Conservation (phyloP, 2,329 filamentous ascomycete species). For the Trichoderma endophyticum region DNA sequence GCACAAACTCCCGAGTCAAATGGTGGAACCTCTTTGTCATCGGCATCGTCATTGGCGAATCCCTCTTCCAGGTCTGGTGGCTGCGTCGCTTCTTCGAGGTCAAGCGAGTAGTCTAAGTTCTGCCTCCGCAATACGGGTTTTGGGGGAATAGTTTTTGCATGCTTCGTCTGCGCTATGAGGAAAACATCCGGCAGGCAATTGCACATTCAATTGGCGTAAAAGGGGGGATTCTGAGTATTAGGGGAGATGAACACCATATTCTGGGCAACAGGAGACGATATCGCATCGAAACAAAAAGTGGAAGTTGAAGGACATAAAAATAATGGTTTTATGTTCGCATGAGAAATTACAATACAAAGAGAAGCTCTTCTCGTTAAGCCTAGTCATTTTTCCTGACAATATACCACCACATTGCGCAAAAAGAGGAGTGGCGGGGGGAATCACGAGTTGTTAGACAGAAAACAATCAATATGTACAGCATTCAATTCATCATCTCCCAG, state of each 20-base stretch:
- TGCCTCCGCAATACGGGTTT: neutral
- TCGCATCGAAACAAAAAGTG: neutral
- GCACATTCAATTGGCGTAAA: conserved; percentile 24
- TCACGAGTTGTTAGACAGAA: neutral
- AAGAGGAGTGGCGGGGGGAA: neutral
- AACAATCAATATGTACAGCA: conserved; percentile 1
- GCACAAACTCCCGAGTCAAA: conserved; percentile 95
- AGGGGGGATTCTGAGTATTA: conserved; percentile 11
- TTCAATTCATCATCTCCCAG: conserved; percentile 11
- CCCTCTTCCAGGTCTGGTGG: conserved; percentile 99
- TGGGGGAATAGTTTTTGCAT: neutral
- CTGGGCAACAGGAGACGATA: neutral
- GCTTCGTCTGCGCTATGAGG: neutral
- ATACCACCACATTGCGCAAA: neutral
- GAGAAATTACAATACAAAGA: conserved; percentile 2
- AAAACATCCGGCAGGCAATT: neutral
- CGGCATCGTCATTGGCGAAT: conserved; percentile 81
- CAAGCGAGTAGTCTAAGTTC: conserved; percentile 58
- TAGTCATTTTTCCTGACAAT: neutral
- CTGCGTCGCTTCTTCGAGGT: conserved; percentile 96
- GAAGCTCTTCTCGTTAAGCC: neutral
- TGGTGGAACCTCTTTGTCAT: conserved; percentile 99
- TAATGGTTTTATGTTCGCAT: conserved; percentile 2
- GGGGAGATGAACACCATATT: neutral
- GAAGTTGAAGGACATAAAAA: neutral